These are phyloP conservation scores for Trametopsis cervina DNA, from an alignment of 768 basidiomycete genomes.

Conservation along the genomic window DNA sequence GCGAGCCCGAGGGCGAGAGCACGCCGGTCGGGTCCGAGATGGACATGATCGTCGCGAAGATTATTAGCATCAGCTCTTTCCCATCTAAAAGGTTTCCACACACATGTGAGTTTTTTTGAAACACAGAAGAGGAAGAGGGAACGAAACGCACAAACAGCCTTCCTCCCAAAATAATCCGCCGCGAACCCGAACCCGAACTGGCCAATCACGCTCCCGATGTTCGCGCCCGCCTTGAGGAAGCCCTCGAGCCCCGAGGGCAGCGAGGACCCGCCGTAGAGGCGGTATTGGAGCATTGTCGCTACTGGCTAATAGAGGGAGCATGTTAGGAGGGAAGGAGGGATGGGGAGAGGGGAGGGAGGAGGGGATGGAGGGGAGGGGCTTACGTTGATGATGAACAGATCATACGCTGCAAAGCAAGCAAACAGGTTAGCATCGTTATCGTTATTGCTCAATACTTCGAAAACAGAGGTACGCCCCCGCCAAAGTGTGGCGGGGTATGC, in stretches of 20 bases:
- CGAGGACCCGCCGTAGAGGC: slow-evolving; percentile 44
- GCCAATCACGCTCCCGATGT: slow-evolving; percentile 68
- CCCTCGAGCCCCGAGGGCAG: slow-evolving; percentile 54
- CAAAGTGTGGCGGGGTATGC: too few relatives aligned
- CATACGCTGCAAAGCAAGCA: slow-evolving; percentile 42
- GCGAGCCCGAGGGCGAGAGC: slow-evolving; percentile 40
- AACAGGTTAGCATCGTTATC: slow-evolving; percentile 1
- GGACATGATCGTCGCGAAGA: slow-evolving; percentile 66
- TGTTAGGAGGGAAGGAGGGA: not conserved
- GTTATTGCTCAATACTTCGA: too few relatives aligned
- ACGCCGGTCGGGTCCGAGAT: slow-evolving; percentile 59
- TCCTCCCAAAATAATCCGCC: slow-evolving; percentile 63
- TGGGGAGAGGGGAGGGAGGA: not conserved
- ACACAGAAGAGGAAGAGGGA: not conserved
- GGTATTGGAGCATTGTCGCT: slow-evolving; percentile 59
- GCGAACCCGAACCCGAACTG: slow-evolving; percentile 63
- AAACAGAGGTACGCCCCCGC: too few relatives aligned
- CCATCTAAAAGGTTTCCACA: slow-evolving; percentile 38
- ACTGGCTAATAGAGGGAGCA: slow-evolving; percentile 40
- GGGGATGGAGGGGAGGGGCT: slow-evolving; percentile 14
- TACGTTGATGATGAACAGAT: slow-evolving; percentile 66
- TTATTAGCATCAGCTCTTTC: slow-evolving; percentile 76
- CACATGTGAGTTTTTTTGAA: not conserved
- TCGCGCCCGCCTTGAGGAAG: slow-evolving; percentile 59
- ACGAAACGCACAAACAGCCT: slow-evolving; percentile 46